Base-by-base conservation (phyloP, 352 stramenopile genomes). In the Phytophthora pinifolia region DNA sequence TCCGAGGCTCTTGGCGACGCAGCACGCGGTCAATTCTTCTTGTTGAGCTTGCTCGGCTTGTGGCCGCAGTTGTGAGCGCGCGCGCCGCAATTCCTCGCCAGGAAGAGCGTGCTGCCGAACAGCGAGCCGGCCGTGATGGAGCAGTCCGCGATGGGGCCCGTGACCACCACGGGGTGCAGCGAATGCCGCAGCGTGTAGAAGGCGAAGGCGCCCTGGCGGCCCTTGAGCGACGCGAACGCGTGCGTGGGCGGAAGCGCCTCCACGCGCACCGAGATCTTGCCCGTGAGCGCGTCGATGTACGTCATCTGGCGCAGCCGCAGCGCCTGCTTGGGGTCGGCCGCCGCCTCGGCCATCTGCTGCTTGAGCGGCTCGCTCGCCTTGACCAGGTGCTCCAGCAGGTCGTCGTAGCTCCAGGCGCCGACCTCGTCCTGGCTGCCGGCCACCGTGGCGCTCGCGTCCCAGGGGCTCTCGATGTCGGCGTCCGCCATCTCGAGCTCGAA, bases 101-200 rank as follows among this genome's bases (percentile, higher is more conserved):
- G 54, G 43, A 74, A 81, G 17, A 94, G 47, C 17, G 88, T 84
- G 55, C 74, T 88, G 33, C 79, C 81, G 60, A 94, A 94, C 34
- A 94, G 70, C 45, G 81, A 82, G 45, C 81, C 78, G 29, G 83
- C 83, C 39, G 79, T 89, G 70, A 91, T 91, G 43, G 72, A 77
- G 45, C 62, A 71, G 62, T 90, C 78, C 27, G 80, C 76, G 48
- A 90, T 86, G n/a, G 83, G 79, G 9, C 83, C 81, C n/a, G 77
- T 86, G 51, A 94, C 79, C 31, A 92, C 79, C 12, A 94, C 77
- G 2, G 83, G 83, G 56, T 92, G 72, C 31, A 72, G 67, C 8
- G 80, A 71, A 68, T 94, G 83, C 29, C 83, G 79, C 39, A 64
- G 51, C 36, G 83, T 94, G 76, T 92, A 85, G 59, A 91, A 90